These are phyloP conservation scores for Ogataea nonfermentans DNA, from an alignment of 805 yeast genomes.

Conservation along the genomic window DNA sequence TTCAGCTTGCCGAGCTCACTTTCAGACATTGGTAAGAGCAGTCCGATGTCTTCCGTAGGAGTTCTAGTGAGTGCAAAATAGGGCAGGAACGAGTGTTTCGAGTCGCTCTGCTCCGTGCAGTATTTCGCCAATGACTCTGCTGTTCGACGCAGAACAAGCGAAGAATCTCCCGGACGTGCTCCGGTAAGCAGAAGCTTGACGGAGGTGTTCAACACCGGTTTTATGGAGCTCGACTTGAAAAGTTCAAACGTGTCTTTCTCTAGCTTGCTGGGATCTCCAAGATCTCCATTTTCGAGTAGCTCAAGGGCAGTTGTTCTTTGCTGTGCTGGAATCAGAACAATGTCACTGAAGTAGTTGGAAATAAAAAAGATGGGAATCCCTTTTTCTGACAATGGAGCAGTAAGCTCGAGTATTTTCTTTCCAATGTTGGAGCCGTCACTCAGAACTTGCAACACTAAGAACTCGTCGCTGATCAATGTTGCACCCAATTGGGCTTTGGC, in stretches of 20 bases:
- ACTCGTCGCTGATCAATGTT: slow-evolving; percentile 43
- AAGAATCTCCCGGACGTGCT: slow-evolving; percentile 50
- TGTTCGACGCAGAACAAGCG: slow-evolving; percentile 41
- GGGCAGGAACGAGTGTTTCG: slow-evolving; percentile 32
- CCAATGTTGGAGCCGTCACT: slow-evolving; percentile 57
- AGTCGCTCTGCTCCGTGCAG: slow-evolving; percentile 15
- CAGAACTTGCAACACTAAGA: slow-evolving; percentile 55
- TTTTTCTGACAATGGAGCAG: slow-evolving; percentile 56
- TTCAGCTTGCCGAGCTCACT: slow-evolving; percentile 38
- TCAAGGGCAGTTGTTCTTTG: slow-evolving; percentile 44
- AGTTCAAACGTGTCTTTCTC: slow-evolving; percentile 38
- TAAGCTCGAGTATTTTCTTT: slow-evolving; percentile 52
- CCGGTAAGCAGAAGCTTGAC: slow-evolving; percentile 53
- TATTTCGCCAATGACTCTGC: slow-evolving; percentile 35
- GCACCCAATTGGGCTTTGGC: slow-evolving; percentile 29
- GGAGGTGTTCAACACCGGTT: slow-evolving; percentile 42
- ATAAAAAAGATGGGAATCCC: slow-evolving; percentile 59
- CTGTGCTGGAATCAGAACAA: slow-evolving; percentile 53
- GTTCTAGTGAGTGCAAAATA: slow-evolving; percentile 55
- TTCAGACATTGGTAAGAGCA: slow-evolving; percentile 44
- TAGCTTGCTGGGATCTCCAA: slow-evolving; percentile 15
- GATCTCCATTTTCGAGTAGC: slow-evolving; percentile 36
- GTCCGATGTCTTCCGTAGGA: slow-evolving; percentile 48
- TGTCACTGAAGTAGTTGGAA: slow-evolving; percentile 62
- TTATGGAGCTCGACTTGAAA: slow-evolving; percentile 38